Evolutionary conservation across 1,139 yeast genomes (phyloP).

Genomic region (Lodderomyces margitis): DNA sequence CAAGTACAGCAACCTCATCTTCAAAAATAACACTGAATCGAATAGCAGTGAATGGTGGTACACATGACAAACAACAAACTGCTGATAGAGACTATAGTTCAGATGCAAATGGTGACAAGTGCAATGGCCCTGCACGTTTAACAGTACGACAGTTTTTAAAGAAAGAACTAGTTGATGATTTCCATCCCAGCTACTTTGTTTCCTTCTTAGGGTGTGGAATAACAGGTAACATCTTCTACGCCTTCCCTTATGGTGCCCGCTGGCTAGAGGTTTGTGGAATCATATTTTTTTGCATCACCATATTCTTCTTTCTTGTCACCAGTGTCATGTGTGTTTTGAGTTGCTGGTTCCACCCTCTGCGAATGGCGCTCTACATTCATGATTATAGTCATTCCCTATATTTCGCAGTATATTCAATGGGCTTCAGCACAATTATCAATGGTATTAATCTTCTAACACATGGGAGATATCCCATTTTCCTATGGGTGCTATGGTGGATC

Average conservation of each 20-base stretch:
- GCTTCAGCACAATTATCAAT: slow-evolving; percentile 61
- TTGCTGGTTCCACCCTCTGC: slow-evolving; percentile 19
- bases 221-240: slow-evolving; percentile 54
- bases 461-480: slow-evolving; percentile 23
- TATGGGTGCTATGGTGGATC: slow-evolving; percentile 18
- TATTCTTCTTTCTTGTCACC: slow-evolving; percentile 20
- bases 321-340: slow-evolving; percentile 24
- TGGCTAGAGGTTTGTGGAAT: slow-evolving; percentile 62
- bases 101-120: neutral
- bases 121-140: neutral
- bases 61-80: neutral
- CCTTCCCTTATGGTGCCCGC: slow-evolving; percentile 60
- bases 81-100: neutral
- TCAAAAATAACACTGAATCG: neutral
- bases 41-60: neutral
- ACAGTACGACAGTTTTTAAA: slow-evolving; percentile 5
- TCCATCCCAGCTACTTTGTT: slow-evolving; percentile 59
- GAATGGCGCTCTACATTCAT: slow-evolving; percentile 33
- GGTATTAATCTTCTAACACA: slow-evolving; percentile 33
- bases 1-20: neutral
- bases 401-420: slow-evolving; percentile 81
- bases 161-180: slow-evolving; percentile 11
- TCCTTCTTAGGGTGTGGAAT: slow-evolving; percentile 83
- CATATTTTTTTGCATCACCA: slow-evolving; percentile 49
- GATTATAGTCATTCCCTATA: slow-evolving; percentile 54